Evolutionary conservation across 768 basidiomycete genomes (phyloP), one percentile per base, ranked within the genome.

Genomic region (Rhizopogon roseolus): DNA sequence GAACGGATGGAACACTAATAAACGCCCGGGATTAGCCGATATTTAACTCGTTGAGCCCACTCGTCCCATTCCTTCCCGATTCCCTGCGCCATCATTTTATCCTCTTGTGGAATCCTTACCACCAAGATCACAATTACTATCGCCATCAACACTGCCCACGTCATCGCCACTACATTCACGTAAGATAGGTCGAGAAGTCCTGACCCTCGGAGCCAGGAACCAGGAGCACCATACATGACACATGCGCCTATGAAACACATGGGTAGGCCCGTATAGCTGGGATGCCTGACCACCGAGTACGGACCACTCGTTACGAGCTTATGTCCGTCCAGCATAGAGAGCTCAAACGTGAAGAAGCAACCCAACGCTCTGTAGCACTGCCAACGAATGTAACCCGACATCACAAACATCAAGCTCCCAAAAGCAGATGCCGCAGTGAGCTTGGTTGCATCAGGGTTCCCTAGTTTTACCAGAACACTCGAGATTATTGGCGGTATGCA

Each of bases 201-300:
- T 59, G 73, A 76, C 53, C 76, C 75, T 39, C 69, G 63, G 16
- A 71, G 61, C 76, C 75, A 80, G 13, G 78, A 79, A 8, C 77
- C 76, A 75, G 42, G 45, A 38, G 38, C 22, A 10, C 36, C 22
- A 34, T 53, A 38, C 37, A 53, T 36, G n/a, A 6, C 19, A 8
- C 45, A 7, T 5, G 36, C 22, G n/a, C 14, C 22, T 10, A 73
- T 57, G 10, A 69, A 67, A 38, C 71, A 53, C 8, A 80, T 51
- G 10, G 76, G 57, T 1, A 27, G 27, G 4, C 74, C 78, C 2
- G 70, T 64, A 57, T 81, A 81, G n/a, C 74, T 73, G 2, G 81
- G 81, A 55, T 82, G 81, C 54, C 81, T 68, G 8, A 78, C 77
- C 22, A 71, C 46, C 1, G 64, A 54, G 58, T 83, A 83, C 0